Conservation (phyloP, 441 rosid genomes). For the Brassica hybrid region DNA sequence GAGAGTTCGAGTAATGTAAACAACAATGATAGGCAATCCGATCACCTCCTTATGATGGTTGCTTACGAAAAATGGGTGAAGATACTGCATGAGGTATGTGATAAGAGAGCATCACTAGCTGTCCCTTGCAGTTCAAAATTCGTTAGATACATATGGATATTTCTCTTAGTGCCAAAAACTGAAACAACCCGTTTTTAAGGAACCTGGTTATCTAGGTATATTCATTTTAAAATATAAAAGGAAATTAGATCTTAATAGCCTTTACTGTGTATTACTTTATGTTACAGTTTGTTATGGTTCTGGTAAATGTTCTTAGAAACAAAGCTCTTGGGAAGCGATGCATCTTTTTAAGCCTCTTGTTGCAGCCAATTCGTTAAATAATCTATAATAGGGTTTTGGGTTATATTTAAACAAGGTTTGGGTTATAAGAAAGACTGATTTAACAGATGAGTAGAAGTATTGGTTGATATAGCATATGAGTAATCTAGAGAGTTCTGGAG, state of each 20-base stretch:
- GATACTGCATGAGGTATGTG: conserved; percentile 74
- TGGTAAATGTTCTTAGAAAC: not conserved
- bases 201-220: not conserved
- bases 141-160: not conserved
- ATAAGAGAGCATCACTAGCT: not conserved
- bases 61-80: conserved; percentile 84
- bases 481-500: not conserved
- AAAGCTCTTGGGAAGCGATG: not conserved
- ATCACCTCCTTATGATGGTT: conserved; percentile 84
- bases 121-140: not conserved
- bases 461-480: conserved; percentile 17
- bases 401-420: not conserved
- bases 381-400: not conserved
- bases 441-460: conserved; percentile 1
- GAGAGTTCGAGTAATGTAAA: conserved; percentile 57
- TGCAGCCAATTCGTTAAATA: not conserved
- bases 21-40: conserved; percentile 71
- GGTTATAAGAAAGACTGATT: not conserved
- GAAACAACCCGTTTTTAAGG: not conserved
- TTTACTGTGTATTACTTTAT: not conserved
- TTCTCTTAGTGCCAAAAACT: not conserved
- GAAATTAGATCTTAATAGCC: not conserved
- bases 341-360: not conserved
- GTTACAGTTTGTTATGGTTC: not conserved
- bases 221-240: not conserved